These are phyloP conservation scores for Colletotrichum endophyticum DNA, from an alignment of 2,329 filamentous ascomycete species.

Conservation along the genomic window DNA sequence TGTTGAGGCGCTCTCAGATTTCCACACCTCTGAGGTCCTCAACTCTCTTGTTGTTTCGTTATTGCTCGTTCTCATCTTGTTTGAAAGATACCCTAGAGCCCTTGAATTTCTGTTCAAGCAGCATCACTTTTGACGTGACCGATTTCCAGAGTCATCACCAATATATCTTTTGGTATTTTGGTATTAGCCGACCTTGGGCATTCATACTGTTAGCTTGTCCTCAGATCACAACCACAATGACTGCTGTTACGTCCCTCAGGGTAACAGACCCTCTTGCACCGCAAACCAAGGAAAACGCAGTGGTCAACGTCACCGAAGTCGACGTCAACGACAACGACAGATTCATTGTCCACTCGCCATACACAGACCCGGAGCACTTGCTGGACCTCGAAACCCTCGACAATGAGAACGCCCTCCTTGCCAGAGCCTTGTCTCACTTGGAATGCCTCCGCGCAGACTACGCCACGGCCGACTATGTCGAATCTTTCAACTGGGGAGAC, in stretches of 20 bases:
- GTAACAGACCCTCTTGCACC: conserved; percentile 6
- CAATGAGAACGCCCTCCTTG: conserved; percentile 70
- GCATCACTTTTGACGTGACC: not conserved
- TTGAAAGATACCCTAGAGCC: not conserved
- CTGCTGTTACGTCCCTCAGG: conserved; percentile 4
- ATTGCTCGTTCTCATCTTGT: not conserved
- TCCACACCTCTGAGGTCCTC: not conserved
- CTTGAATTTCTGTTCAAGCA: not conserved
- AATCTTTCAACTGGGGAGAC: conserved; percentile 78
- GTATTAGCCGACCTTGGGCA: not conserved
- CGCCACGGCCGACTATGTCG: conserved; percentile 74
- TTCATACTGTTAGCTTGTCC: not conserved
- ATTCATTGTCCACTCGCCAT: conserved; percentile 75
- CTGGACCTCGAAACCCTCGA: conserved; percentile 74
- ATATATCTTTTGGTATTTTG: not conserved
- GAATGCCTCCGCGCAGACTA: conserved; percentile 71
- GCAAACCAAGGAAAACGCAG: conserved; percentile 4
- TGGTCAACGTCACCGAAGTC: conserved; percentile 6
- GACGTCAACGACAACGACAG: conserved; percentile 22
- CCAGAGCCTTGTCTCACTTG: conserved; percentile 72
- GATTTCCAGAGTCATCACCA: not conserved
- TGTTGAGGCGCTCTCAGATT: not conserved
- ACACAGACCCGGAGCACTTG: conserved; percentile 72
- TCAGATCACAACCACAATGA: not conserved
- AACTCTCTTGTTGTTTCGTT: not conserved